Percentiles rank a stretch among this genome's conserved stretches.
Evolutionary conservation across 352 stramenopile species (phyloP).

Genomic region (Aphanomyces invadans): DNA sequence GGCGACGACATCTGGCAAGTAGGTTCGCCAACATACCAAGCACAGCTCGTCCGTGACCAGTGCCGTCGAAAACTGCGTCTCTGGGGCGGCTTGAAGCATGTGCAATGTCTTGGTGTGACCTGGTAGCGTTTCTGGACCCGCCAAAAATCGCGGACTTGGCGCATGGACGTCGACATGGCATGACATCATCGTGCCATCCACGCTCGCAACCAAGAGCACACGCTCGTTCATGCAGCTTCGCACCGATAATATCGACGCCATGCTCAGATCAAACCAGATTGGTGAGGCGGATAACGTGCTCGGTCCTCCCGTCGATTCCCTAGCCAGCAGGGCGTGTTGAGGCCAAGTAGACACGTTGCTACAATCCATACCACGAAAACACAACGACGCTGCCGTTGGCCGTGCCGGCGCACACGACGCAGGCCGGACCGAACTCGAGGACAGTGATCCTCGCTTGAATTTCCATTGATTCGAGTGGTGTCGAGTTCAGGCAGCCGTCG

Average conservation of each 20-base stretch:
- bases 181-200: background rate
- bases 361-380: slow-evolving; percentile 14
- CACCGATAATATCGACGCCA: background rate
- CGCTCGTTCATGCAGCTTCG: background rate
- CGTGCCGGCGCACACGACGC: slow-evolving; percentile 5
- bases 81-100: background rate
- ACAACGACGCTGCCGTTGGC: background rate
- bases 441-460: background rate
- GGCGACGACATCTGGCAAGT: slow-evolving; percentile 45
- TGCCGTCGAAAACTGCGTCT: slow-evolving; percentile 17
- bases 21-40: slow-evolving; percentile 13
- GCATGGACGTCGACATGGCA: background rate
- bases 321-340: background rate
- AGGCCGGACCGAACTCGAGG: background rate
- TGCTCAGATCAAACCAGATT: background rate
- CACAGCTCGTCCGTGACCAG: slow-evolving; percentile 19
- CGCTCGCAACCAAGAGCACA: background rate
- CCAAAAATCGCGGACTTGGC: background rate
- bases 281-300: background rate
- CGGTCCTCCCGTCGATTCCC: background rate
- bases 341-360: too few species aligned
- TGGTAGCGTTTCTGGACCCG: background rate
- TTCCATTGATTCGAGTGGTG: background rate
- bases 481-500: background rate
- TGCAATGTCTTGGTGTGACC: background rate